Evolutionary conservation across 306 rosid genomes (phyloP).

Genomic region (Lathyrus oleraceus): DNA sequence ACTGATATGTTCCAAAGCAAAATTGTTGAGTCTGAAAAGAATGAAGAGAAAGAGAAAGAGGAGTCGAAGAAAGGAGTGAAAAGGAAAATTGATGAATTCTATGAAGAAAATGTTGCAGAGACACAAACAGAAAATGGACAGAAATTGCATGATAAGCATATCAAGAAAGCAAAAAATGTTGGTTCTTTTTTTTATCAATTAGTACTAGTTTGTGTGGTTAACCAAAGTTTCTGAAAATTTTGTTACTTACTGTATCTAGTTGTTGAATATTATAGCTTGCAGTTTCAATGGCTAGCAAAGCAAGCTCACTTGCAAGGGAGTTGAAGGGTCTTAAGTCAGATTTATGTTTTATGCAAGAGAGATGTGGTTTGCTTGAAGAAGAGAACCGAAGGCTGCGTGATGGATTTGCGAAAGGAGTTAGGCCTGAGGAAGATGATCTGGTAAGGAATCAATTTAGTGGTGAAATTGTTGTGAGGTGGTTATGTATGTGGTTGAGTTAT

Average conservation of each 20-base stretch:
- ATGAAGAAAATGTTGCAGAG: constrained; percentile 52
- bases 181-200: background rate
- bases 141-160: constrained; percentile 48
- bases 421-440: constrained; percentile 94
- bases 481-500: background rate
- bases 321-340: constrained; percentile 71
- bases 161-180: constrained; percentile 84
- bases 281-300: constrained; percentile 83
- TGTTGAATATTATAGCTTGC: constrained; percentile 57
- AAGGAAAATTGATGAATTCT: constrained; percentile 65
- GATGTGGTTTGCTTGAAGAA: constrained; percentile 75
- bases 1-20: constrained; percentile 70
- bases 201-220: background rate
- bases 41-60: constrained; percentile 42
- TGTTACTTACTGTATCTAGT: background rate
- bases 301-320: constrained; percentile 79
- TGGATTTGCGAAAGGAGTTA: constrained; percentile 64
- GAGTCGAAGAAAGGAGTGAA: constrained; percentile 61
- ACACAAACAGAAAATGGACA: constrained; percentile 43
- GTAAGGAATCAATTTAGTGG: constrained; percentile 39
- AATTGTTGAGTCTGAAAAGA: constrained; percentile 40
- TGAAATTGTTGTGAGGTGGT: background rate
- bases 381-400: constrained; percentile 84
- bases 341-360: constrained; percentile 77
- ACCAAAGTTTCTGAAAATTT: too few relatives aligned